phyloP scores from a whole-genome alignment of 805 yeast species.

The Kazachstania viticola region DNA sequence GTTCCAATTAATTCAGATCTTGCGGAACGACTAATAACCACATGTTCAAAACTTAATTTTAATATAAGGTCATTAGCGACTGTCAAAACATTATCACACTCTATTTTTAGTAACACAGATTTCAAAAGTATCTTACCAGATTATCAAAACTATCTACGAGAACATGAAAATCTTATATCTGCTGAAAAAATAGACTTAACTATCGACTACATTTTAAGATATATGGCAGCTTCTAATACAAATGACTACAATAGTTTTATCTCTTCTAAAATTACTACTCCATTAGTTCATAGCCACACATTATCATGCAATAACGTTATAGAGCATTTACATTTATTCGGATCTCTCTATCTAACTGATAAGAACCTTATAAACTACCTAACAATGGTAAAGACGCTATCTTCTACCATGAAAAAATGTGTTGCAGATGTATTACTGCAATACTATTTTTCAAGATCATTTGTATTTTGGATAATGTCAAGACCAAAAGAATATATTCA shows the following conservation, averaged over 20 bases:
- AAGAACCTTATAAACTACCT: constrained; percentile 28
- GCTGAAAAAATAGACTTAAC: constrained; percentile 26
- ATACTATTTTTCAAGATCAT: constrained; percentile 32
- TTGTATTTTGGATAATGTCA: constrained; percentile 37
- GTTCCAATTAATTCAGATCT: constrained; percentile 11
- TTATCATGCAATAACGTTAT: constrained; percentile 29
- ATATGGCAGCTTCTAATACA: constrained; percentile 38
- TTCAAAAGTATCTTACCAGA: constrained; percentile 9
- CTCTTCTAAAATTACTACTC: constrained; percentile 11
- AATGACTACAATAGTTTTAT: constrained; percentile 29
- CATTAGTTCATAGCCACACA: constrained; percentile 25
- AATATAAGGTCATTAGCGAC: constrained; percentile 20
- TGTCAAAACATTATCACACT: constrained; percentile 16
- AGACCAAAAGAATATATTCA: constrained; percentile 35
- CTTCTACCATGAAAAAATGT: constrained; percentile 29
- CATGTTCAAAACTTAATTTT: constrained; percentile 23
- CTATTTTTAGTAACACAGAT: constrained; percentile 5
- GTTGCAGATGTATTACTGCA: constrained; percentile 34
- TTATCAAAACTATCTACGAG: constrained; percentile 10
- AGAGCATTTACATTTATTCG: constrained; percentile 34
- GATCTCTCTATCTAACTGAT: constrained; percentile 31
- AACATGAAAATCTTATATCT: constrained; percentile 5
- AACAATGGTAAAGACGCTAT: constrained; percentile 27
- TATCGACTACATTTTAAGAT: constrained; percentile 32
- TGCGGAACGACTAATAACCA: constrained; percentile 15